Conservation (phyloP, 768 basidiomycete genomes). For the Suillus variegatus region DNA sequence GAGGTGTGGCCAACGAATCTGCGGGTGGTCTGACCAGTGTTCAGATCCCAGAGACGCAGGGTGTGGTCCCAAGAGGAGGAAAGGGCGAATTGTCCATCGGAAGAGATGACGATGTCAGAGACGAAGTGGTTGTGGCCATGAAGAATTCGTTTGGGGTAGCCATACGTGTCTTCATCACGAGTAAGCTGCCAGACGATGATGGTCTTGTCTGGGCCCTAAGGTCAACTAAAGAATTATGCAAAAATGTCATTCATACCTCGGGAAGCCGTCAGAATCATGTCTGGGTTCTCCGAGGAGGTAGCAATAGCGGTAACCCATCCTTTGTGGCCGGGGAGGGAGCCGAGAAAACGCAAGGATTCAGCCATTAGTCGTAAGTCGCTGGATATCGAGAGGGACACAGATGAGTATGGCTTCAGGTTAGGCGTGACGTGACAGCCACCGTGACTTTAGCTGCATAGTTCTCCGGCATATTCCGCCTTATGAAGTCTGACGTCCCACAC, state of each 20-base stretch:
- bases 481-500: background rate
- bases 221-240: conserved; percentile 21
- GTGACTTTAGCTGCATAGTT: conserved; percentile 64
- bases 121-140: conserved; percentile 99
- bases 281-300: conserved; percentile 97
- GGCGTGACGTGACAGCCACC: conserved; percentile 59
- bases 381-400: conserved; percentile 23
- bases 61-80: conserved; percentile 99
- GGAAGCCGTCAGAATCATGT: conserved; percentile 98
- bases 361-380: conserved; percentile 52
- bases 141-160: conserved; percentile 96
- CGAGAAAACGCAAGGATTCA: conserved; percentile 89
- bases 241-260: conserved; percentile 62
- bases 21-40: conserved; percentile 94
- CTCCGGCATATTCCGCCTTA: conserved; percentile 32
- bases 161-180: conserved; percentile 87
- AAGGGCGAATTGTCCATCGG: conserved; percentile 98
- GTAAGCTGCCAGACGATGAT: conserved; percentile 99
- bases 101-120: conserved; percentile 97
- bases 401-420: conserved; percentile 28
- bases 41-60: conserved; percentile 98
- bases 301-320: conserved; percentile 99
- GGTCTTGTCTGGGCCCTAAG: conserved; percentile 82
- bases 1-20: conserved; percentile 98
- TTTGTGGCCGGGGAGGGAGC: conserved; percentile 89